A percentile compares a stretch with the other conserved stretches of the same genome.
Conservation (phyloP, 129 eudicot genomes). For the Logfia minima region DNA sequence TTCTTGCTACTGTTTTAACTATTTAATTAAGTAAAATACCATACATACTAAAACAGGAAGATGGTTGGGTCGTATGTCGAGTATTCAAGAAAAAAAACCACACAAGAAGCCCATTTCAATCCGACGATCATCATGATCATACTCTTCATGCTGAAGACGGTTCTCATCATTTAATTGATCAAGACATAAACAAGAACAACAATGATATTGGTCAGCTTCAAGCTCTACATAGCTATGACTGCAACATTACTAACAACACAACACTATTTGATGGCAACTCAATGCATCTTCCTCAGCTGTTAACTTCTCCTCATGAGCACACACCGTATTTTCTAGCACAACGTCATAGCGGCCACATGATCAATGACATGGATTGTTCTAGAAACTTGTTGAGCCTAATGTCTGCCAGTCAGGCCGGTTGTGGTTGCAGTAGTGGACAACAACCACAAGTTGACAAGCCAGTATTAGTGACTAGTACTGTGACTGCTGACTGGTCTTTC, state of each 20-base stretch:
- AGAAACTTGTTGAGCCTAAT: conserved; percentile 57
- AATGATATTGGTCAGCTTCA: not conserved
- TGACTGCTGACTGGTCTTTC: conserved; percentile 68
- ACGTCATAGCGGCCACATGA: conserved; percentile 23
- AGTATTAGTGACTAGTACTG: conserved; percentile 20
- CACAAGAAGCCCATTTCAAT: conserved; percentile 47
- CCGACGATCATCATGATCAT: conserved; percentile 31
- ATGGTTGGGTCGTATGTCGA: conserved; percentile 94
- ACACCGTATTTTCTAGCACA: conserved; percentile 23
- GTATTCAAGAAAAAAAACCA: conserved; percentile 79
- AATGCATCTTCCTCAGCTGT: conserved; percentile 79
- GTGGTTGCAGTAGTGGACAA: conserved; percentile 30
- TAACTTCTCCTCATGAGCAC: conserved; percentile 32
- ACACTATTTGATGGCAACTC: conserved; percentile 45
- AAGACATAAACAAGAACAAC: conserved; percentile 14
- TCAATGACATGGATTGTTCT: conserved; percentile 38
- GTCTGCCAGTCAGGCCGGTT: conserved; percentile 29
- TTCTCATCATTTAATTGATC: conserved; percentile 35
- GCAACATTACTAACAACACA: conserved; percentile 29
- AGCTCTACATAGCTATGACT: conserved; percentile 21
- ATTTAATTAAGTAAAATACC: not conserved
- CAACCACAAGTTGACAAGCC: conserved; percentile 38
- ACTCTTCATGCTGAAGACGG: conserved; percentile 32
- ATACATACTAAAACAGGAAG: conserved; percentile 57
- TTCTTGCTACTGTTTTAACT: not conserved